A percentile compares a stretch with the other conserved stretches of the same genome.
phyloP scores from a whole-genome alignment of 805 yeast genomes.

The Debaryomyces maramus region DNA sequence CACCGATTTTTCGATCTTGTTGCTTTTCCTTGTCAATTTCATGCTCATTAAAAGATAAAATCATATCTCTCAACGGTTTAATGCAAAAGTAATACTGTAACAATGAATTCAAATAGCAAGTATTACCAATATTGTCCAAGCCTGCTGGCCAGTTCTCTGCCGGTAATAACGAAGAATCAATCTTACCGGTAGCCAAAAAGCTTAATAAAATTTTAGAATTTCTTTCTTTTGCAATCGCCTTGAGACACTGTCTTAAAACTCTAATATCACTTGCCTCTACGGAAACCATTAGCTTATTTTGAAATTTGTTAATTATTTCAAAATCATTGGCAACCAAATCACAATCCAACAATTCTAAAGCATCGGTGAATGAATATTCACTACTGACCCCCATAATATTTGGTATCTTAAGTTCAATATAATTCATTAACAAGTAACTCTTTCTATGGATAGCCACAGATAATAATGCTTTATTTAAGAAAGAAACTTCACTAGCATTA shows the following conservation, averaged over 20 bases:
- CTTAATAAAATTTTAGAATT: constrained; percentile 56
- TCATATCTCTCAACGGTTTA: constrained; percentile 70
- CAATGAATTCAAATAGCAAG: constrained; percentile 90
- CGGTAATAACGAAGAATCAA: constrained; percentile 57
- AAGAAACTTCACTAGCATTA: constrained; percentile 36
- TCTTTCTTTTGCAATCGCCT: constrained; percentile 52
- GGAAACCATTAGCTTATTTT: constrained; percentile 30
- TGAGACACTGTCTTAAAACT: constrained; percentile 56
- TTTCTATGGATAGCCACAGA: constrained; percentile 61
- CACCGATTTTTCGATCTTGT: constrained; percentile 74
- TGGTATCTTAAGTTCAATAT: constrained; percentile 44
- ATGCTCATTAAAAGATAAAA: constrained; percentile 53
- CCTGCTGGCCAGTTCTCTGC: constrained; percentile 86
- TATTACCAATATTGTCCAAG: constrained; percentile 89
- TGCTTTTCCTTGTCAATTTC: constrained; percentile 25
- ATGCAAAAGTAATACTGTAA: constrained; percentile 88
- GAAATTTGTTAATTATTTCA: constrained; percentile 53
- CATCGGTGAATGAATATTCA: constrained; percentile 22
- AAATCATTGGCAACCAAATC: constrained; percentile 56
- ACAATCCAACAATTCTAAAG: constrained; percentile 51
- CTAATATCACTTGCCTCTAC: constrained; percentile 50
- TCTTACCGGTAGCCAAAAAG: constrained; percentile 60
- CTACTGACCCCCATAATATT: constrained; percentile 7
- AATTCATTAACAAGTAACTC: constrained; percentile 57
- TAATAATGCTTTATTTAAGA: constrained; percentile 55